Evolutionary conservation across 768 basidiomycete genomes (phyloP).

Genomic region (Dictyophora rubrovolvata): DNA sequence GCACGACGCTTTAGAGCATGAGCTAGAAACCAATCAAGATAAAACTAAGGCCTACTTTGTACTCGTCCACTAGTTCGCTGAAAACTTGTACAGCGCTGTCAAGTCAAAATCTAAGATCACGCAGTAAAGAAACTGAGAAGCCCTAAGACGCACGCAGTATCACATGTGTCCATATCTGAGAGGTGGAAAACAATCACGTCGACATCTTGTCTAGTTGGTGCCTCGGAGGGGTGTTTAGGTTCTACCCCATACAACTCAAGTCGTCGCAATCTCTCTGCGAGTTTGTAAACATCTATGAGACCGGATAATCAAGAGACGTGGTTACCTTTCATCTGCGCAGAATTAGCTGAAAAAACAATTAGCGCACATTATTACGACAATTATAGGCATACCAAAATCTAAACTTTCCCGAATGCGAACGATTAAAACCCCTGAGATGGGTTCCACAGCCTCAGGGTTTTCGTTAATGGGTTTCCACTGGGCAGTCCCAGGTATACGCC

Average conservation of each 20-base stretch:
- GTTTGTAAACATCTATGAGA: background rate
- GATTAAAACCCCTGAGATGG: conserved; percentile 72
- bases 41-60: conserved; percentile 37
- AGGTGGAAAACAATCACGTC: conserved; percentile 83
- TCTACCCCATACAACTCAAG: conserved; percentile 82
- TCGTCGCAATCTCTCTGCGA: conserved; percentile 62
- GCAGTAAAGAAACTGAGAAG: background rate
- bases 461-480: conserved; percentile 88
- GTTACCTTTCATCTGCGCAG: conserved; percentile 83
- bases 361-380: background rate
- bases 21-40: background rate
- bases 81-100: conserved; percentile 75
- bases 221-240: conserved; percentile 81
- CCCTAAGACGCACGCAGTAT: conserved; percentile 70
- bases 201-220: conserved; percentile 64
- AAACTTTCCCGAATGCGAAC: conserved; percentile 83
- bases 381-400: conserved; percentile 61
- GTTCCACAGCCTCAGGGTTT: conserved; percentile 74
- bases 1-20: conserved; percentile 31
- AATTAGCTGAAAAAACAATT: conserved; percentile 55
- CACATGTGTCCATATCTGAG: conserved; percentile 82
- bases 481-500: conserved; percentile 79
- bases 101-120: conserved; percentile 1
- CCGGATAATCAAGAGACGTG: background rate
- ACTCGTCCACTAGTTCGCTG: conserved; percentile 66